Base-by-base conservation (phyloP, 768 basidiomycete genomes). In the Agrocybe chaxingu region DNA sequence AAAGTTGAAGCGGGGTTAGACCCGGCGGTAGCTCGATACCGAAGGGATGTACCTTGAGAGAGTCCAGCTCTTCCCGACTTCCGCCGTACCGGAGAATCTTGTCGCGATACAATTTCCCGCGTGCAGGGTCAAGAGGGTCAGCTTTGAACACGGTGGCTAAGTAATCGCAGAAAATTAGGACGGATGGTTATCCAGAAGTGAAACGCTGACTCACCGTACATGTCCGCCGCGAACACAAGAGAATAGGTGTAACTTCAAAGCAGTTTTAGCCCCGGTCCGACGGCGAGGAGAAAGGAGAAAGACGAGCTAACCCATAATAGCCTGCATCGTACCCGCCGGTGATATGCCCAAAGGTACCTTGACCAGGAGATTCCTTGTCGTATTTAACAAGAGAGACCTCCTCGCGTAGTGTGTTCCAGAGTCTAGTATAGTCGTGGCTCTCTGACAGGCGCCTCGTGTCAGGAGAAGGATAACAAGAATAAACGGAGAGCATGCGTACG, bases 371-470 rank as follows among this genome's bases (percentile, higher is more conserved):
- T 12, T 73, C 70, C 54, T 79, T 79, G 12, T 67, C 77, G 12
- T 76, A 77, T 59, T 85, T 83, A 4, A 92, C 83, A 9, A 89
- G 72, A 0, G 87, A 87, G 35, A 91, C 76, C 47, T 74, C 62
- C 62, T 91, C 80, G 13, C 89, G 75, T 45, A 93, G 68, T 9
- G 76, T 73, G 58, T 84, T 88, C 91, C 91, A 95, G 10, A 93
- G 71, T 47, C 72, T 66, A n/a, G 89, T 92, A 63, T 86, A 87
- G 57, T 93, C 88, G 19, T 77, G 74, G n/a, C 62, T 63, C 13
- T 80, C 81, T 85, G 65, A 24, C 52, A 19, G 35, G 33, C n/a
- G 34, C 4, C 13, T 50, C 47, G 51, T n/a, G 12, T 56, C 12
- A 35, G 45, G 24, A 29, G 31, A 41, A 30, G 41, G 46, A 13